Base-by-base conservation (phyloP, 2,329 filamentous ascomycete genomes). In the Alternaria hordeiaustralica region DNA sequence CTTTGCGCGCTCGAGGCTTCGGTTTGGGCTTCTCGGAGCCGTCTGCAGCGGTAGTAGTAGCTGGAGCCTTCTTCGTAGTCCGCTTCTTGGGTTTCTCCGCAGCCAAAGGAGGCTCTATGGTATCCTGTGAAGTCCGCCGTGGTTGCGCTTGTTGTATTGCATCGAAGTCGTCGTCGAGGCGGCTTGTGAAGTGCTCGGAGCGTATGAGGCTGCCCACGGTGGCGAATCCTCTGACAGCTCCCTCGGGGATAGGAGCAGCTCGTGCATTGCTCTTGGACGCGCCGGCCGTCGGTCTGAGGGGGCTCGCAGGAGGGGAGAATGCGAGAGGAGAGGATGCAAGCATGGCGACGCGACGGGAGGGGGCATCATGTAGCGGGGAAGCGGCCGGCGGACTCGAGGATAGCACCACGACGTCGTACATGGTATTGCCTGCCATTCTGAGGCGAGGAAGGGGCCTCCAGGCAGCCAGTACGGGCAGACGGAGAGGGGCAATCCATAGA, bases 121-220 rank as follows among this genome's bases (percentile, higher is more conserved):
- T 26, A 33, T 64, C 26, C 13, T 54, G 56, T 36, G 55, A 63
- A 5, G 36, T 45, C 23, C 21, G 56, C 10, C 50, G 58, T 41
- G 58, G 59, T 25, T 64, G 61, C n/a, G 53, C 60, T 13, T 58
- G 28, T 12, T 61, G 60, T 60, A 45, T 21, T 10, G 58, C 60
- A n/a, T 44, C 49, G 23, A 46, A 5, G 6, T 69, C 58, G 6
- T 71, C 66, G 45, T 72, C 65, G 1, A 63, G 28, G 9, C 68
- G 66, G 12, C 73, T 65, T 33, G 61, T 68, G 45, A 77, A 72
- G 51, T 75, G 72, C 43, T 73, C 70, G 2, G 74, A 75, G 58
- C 68, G 71, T n/a, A 79, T 56, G 15, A 80, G 62, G 56, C 72
- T 77, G 55, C 67, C 67, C 7, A 77, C 76, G 59, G 76, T 79